Evolutionary conservation across 1,139 yeast species (phyloP), one percentile per base, ranked within the genome.

Genomic region (Magnusiomyces tetraspermus): DNA sequence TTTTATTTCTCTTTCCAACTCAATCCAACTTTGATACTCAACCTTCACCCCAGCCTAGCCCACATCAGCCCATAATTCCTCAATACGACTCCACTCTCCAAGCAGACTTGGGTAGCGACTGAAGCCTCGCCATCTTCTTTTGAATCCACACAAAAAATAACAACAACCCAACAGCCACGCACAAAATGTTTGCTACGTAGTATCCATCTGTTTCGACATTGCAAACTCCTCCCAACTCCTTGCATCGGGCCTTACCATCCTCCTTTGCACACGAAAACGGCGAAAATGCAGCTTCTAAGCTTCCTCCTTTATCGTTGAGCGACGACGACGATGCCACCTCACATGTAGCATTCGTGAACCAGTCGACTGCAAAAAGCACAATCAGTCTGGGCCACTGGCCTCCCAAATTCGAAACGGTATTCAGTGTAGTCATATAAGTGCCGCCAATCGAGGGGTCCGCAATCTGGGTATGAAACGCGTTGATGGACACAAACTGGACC

Each of bases 391-490:
- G 98, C 98, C 98, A 94, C 28, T 95, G 94, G 3, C 98, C 99
- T 37, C 99, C 99, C 54, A 90, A 76, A 64, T 92, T 92, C 38
- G 95, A 83, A 50, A 92, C 74, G 0, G 99, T 92, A 68, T 94
- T 94, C 54, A 92, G 73, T 0, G 96, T 83, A 0, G 98, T 92
- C 97, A 94, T 92, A 67, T 92, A 92, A 0, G 99, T 94, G 1
- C 98, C 98, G 19, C 98, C 99, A 61, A 92, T 87, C 15, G 82
- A 70, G 0, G 98, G 97, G 67, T 92, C 98, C 1, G 98, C 96
- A 52, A 94, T 86, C 62, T 84, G 83, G 3, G 97, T 90, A 68
- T 90, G 97, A 73, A 92, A 94, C 0, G 97, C 95, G 64, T 90
- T 85, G 53, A 92, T 81, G 3, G 96, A 85, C 28, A 92, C 97